Conservation (phyloP, 176 grass and related monocot genomes). For the Oryza glumipatula region DNA sequence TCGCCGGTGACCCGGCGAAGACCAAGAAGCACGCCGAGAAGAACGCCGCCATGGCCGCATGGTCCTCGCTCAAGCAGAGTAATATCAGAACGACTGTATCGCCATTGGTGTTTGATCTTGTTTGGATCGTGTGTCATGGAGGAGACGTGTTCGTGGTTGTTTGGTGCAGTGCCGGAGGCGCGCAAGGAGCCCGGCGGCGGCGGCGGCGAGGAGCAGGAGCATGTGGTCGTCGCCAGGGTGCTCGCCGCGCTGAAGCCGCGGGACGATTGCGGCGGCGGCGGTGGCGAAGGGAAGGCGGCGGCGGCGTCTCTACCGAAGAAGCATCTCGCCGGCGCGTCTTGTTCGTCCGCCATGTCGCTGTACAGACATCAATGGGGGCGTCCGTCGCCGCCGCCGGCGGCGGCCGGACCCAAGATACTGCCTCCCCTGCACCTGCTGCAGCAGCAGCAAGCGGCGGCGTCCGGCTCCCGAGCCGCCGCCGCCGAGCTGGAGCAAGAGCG, state of each 20-base stretch:
- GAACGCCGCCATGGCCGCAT: constrained; percentile 88
- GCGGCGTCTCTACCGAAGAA: neutral
- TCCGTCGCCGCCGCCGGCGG: neutral
- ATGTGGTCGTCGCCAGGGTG: constrained; percentile 63
- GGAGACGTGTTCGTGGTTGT: neutral
- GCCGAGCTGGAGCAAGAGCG: constrained; percentile 22
- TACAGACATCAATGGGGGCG: constrained; percentile 54
- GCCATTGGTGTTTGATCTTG: neutral
- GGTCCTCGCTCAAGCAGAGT: constrained; percentile 85
- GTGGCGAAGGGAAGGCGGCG: neutral
- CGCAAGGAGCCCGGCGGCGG: constrained; percentile 42
- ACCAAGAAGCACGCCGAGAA: constrained; percentile 99
- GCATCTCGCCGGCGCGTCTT: constrained; percentile 1
- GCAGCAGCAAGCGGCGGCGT: constrained; percentile 25
- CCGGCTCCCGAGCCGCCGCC: neutral
- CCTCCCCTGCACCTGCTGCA: constrained; percentile 55
- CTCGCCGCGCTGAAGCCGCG: constrained; percentile 60
- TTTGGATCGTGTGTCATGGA: neutral
- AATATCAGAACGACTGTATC: neutral
- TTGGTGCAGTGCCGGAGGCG: constrained; percentile 65
- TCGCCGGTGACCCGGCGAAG: constrained; percentile 69
- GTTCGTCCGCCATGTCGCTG: constrained; percentile 30
- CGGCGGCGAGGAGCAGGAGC: constrained; percentile 68
- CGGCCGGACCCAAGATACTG: constrained; percentile 47
- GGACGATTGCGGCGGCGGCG: neutral